These are phyloP conservation scores for Excoecaria cochinchinensis DNA, from an alignment of 345 rosid species.

Conservation along the genomic window DNA sequence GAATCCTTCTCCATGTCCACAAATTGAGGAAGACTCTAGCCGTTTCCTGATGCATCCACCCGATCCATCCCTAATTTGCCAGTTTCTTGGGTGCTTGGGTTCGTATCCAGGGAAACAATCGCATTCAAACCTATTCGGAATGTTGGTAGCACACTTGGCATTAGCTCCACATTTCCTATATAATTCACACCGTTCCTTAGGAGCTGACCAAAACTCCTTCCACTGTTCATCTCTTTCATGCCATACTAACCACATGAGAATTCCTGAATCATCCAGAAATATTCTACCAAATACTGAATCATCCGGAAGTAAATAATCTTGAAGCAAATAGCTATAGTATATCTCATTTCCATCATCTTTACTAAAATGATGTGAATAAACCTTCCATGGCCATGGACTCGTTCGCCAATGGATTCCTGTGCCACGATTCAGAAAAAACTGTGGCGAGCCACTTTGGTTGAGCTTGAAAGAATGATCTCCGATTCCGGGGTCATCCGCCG, in stretches of 20 bases:
- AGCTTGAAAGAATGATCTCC: too few relatives aligned
- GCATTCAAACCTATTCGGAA: slow-evolving; percentile 9
- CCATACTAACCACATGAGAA: not conserved
- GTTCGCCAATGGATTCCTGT: too few relatives aligned
- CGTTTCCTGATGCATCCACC: slow-evolving; percentile 20
- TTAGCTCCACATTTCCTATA: not conserved
- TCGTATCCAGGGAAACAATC: slow-evolving; percentile 23
- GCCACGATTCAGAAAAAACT: too few relatives aligned
- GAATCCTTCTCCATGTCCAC: slow-evolving; percentile 17
- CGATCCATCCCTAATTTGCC: slow-evolving; percentile 11
- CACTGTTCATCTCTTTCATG: not conserved
- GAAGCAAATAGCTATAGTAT: too few relatives aligned
- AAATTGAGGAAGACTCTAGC: not conserved
- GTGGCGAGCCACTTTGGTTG: too few relatives aligned
- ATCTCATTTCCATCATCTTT: not conserved
- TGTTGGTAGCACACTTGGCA: not conserved
- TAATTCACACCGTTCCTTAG: not conserved
- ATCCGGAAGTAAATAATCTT: not conserved
- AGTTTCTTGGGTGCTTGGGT: not conserved
- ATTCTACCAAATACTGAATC: not conserved
- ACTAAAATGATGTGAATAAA: not conserved
- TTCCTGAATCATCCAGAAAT: not conserved
- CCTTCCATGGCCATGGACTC: too few relatives aligned
- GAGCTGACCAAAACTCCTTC: not conserved
- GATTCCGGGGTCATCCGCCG: too few relatives aligned